Evolutionary conservation across 2,329 filamentous ascomycete genomes (phyloP).

Genomic region (Nakataea oryzae): DNA sequence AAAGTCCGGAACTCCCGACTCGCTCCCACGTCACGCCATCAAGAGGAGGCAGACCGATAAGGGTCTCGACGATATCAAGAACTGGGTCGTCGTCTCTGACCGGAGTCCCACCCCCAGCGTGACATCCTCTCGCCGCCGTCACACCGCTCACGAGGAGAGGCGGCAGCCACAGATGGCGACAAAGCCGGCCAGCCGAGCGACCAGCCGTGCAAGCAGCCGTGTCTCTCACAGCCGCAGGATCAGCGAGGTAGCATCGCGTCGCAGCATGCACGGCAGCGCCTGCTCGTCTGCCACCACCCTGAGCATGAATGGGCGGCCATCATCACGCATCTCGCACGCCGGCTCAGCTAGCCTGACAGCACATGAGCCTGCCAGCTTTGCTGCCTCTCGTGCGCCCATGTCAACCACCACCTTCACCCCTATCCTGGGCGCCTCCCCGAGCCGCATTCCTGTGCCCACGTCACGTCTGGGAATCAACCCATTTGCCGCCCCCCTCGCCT

Average conservation of each 20-base stretch:
- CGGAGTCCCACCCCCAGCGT: slow-evolving; percentile 3
- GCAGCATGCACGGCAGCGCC: slow-evolving; percentile 10
- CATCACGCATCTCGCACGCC: slow-evolving; percentile 30
- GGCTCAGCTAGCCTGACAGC: slow-evolving; percentile 30
- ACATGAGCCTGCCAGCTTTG: slow-evolving; percentile 41
- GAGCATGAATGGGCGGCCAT: slow-evolving; percentile 6
- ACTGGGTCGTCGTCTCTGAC: slow-evolving; percentile 9
- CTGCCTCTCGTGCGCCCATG: slow-evolving; percentile 32
- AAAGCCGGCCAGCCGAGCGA: background rate
- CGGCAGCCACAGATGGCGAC: slow-evolving; percentile 5
- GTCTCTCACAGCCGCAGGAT: slow-evolving; percentile 28
- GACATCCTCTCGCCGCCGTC: slow-evolving; percentile 6
- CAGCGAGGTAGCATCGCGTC: slow-evolving; percentile 27
- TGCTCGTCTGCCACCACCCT: slow-evolving; percentile 9
- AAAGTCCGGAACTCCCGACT: background rate
- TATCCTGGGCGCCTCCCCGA: slow-evolving; percentile 24
- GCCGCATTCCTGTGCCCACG: slow-evolving; percentile 30
- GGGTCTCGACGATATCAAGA: background rate
- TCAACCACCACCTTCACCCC: slow-evolving; percentile 13
- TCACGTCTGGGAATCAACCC: background rate
- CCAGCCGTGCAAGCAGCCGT: background rate
- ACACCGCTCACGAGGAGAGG: background rate
- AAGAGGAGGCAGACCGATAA: slow-evolving; percentile 40
- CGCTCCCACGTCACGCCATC: slow-evolving; percentile 27
- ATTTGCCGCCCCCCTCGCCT: background rate